Conservation (phyloP, 2,329 filamentous ascomycete species). For the Lasiodiplodia sp. region DNA sequence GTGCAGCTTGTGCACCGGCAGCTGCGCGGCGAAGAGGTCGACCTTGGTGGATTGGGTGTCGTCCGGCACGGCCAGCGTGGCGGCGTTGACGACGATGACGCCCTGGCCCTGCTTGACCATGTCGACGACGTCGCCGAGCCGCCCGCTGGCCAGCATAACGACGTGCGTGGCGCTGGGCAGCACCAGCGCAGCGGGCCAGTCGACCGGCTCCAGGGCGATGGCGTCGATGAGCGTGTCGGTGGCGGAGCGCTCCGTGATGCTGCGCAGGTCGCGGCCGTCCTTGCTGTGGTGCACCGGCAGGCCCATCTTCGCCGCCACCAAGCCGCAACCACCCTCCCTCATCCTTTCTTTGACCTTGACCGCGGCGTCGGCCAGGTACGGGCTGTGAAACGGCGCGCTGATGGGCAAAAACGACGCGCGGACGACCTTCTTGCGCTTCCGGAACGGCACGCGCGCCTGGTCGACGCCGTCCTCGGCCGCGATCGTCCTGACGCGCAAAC, state of each 20-base stretch:
- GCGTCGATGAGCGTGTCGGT: neutral
- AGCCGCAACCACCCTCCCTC: neutral
- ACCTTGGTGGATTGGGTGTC: neutral
- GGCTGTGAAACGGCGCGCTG: slow-evolving; percentile 51
- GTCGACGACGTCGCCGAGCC: neutral
- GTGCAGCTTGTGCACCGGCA: neutral
- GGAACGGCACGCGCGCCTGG: slow-evolving; percentile 38
- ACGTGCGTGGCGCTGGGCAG: neutral
- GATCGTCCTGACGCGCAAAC: neutral
- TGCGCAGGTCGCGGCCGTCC: neutral
- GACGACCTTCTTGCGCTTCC: slow-evolving; percentile 40
- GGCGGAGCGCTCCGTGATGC: neutral
- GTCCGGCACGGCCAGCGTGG: neutral
- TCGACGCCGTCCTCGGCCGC: slow-evolving; percentile 32
- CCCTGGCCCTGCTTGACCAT: neutral
- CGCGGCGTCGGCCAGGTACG: slow-evolving; percentile 38
- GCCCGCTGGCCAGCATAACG: neutral
- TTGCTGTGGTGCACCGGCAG: neutral
- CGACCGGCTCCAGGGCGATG: neutral
- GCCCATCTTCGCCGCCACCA: neutral
- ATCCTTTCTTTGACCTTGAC: neutral
- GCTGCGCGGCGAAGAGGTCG: neutral
- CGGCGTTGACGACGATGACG: neutral
- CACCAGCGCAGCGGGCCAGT: neutral
- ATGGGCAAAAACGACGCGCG: slow-evolving; percentile 49